phyloP scores from a whole-genome alignment of 495 filamentous ascomycete genomes.

The Podospora tetraspora region DNA sequence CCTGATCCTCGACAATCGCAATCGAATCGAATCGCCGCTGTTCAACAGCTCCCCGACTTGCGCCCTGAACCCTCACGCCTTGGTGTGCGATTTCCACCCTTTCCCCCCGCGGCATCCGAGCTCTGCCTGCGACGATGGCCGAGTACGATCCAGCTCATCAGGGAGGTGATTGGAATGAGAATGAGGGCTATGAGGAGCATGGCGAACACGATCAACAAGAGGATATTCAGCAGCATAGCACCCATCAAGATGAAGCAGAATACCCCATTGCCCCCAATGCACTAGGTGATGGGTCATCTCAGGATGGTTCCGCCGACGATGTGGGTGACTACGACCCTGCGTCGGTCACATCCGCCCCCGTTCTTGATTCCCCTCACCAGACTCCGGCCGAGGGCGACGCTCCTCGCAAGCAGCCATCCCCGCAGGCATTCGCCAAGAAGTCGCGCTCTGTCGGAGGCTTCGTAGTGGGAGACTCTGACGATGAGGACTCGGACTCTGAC shows the following conservation, averaged over 20 bases:
- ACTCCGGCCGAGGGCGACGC: slow-evolving; percentile 23
- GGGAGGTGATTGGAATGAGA: slow-evolving; percentile 42
- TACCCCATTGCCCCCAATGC: slow-evolving; percentile 44
- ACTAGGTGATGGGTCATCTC: slow-evolving; percentile 41
- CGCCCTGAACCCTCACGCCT: neutral
- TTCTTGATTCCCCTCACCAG: slow-evolving; percentile 23
- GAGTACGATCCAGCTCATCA: slow-evolving; percentile 33
- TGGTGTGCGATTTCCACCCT: neutral
- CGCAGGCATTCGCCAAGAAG: slow-evolving; percentile 44
- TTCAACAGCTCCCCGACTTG: neutral
- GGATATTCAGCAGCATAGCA: slow-evolving; percentile 51
- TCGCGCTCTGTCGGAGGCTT: slow-evolving; percentile 74
- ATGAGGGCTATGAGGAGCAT: slow-evolving; percentile 49
- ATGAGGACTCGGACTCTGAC: slow-evolving; percentile 23
- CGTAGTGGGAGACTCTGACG: slow-evolving; percentile 68
- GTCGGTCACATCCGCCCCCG: slow-evolving; percentile 32
- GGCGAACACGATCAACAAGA: slow-evolving; percentile 42
- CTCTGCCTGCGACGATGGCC: slow-evolving; percentile 28
- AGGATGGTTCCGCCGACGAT: slow-evolving; percentile 38
- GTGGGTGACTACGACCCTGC: slow-evolving; percentile 49
- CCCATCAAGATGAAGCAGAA: slow-evolving; percentile 39
- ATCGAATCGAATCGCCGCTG: neutral
- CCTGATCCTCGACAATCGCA: neutral
- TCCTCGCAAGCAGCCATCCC: slow-evolving; percentile 30
- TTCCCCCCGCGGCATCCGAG: neutral